Evolutionary conservation across 1,284 basidiomycete genomes (phyloP).

Genomic region (Mycena sp.): DNA sequence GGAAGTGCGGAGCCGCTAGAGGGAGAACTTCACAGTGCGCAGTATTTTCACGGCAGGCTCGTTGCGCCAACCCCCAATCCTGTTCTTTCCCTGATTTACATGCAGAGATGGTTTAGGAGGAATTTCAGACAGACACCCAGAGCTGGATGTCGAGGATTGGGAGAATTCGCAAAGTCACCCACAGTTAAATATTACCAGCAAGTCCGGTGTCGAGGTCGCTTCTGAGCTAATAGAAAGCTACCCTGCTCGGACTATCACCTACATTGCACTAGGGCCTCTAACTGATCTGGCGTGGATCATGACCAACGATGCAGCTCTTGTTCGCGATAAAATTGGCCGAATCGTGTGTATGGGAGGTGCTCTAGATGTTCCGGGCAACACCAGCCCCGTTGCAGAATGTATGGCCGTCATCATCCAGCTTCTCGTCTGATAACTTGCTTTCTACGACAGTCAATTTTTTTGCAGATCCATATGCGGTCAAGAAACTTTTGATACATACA

Average conservation of each 20-base stretch:
- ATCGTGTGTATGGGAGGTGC: constrained; percentile 97
- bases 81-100: constrained; percentile 29
- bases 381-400: constrained; percentile 85
- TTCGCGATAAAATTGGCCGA: constrained; percentile 71
- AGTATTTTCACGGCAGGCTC: constrained; percentile 87
- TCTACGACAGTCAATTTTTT: constrained; percentile 87
- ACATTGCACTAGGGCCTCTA: constrained; percentile 88
- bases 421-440: not conserved
- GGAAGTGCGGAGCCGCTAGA: constrained; percentile 77
- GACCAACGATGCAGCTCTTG: constrained; percentile 62
- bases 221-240: constrained; percentile 71
- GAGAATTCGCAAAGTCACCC: constrained; percentile 60
- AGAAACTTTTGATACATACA: constrained; percentile 58
- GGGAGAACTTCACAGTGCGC: constrained; percentile 82
- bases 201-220: constrained; percentile 70
- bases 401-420: constrained; percentile 13
- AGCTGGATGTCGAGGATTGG: constrained; percentile 58
- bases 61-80: not conserved
- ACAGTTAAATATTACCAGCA: constrained; percentile 43
- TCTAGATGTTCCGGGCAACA: constrained; percentile 93
- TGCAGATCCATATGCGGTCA: constrained; percentile 90
- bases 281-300: constrained; percentile 86
- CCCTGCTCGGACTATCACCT: constrained; percentile 76
- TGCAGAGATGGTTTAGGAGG: constrained; percentile 83
- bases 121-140: constrained; percentile 79